Evolutionary conservation across 202 grass and related monocot genomes (phyloP), one percentile per base, ranked within the genome.

Genomic region (Carex sylvatica): DNA sequence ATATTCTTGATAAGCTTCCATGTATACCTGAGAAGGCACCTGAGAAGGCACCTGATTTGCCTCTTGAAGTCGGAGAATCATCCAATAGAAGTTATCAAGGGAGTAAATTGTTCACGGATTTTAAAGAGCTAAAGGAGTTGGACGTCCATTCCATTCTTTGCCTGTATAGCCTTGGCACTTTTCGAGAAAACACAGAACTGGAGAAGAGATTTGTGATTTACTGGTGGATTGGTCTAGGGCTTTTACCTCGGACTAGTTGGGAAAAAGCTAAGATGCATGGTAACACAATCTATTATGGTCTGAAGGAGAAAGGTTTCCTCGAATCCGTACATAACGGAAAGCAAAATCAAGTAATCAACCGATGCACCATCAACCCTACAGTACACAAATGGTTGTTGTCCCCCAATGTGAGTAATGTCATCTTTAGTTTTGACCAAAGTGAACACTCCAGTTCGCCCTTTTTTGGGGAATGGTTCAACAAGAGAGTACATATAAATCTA

Each of bases 191-290:
- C 35, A 81, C 82, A 5, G 56, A 87, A 53, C 54, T 93, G 22
- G 87, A 86, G 42, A 93, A 87, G 64, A 93, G 87, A 80, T 55
- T 81, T 12, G 79, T 93, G 79, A 83, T 93, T 15, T 84, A 87
- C 73, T 93, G 91, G 91, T 93, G 88, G 91, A 87, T 89, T 58
- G 86, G 91, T 3, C 72, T 88, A 73, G 86, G 86, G 4, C 38
- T 40, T 40, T 73, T 89, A 51, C 56, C 85, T 59, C 1, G 6
- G 38, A 0, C 5, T 1, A 40, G 38, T 8, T 40, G 38, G 38
- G 0, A 40, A 40, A 0, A 40, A 40, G 38, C 38, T 8, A 6
- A 40, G 6, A 1, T 6, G 5, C 1, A 0, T 8, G 38, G 38
- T 1, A 7, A 8, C 38, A 1, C 0, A 7, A 40, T 40, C 5